Evolutionary conservation across 2,329 filamentous ascomycete species (phyloP), one percentile per base, ranked within the genome.

Genomic region (Pezicula radicicola): DNA sequence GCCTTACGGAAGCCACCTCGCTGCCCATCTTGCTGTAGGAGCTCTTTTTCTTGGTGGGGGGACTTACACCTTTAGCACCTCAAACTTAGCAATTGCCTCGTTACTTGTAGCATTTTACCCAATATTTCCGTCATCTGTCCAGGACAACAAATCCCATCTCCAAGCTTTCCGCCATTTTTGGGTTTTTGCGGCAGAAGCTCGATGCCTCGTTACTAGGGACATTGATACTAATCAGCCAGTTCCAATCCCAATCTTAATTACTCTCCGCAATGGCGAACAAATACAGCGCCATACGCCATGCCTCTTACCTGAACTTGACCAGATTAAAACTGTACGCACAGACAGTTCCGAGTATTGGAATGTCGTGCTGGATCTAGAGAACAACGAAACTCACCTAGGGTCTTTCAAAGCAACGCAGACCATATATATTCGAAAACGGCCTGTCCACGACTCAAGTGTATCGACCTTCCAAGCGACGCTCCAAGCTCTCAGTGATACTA

Each of bases 91-190:
- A 9, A 85, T 96, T 46, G 93, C 91, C 1, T 84, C 90, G 12
- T 77, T 99, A 6, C 81, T 99, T 7, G 87, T 94, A 41, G 88
- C 94, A 1, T 96, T 99, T 68, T 99, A 99, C 65, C 94, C 94
- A 0, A 79, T 97, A 18, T 97, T 96, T 67, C 94, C 94, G 0
- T 87, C 83, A 9, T 87, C 84, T 28, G 89, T 97, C 2, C 88
- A 96, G 63, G 94, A 99, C 72, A 97, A 97, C 66, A 88, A 89
- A 58, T 91, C 91, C 10, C 94, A 99, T 63, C 78, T 99, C 6
- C 94, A 99, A 73, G 94, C 95, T 3, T 94, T 99, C 73, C 85
- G 95, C 5, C 93, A 99, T 70, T 89, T 99, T 65, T 99, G 94
- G 94, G 93, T 96, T 10, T 78, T 99, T 3, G 94, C 94, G 1